These are phyloP conservation scores for Neopestalotiopsis rosae DNA, from an alignment of 2,329 filamentous ascomycete species.

Conservation along the genomic window DNA sequence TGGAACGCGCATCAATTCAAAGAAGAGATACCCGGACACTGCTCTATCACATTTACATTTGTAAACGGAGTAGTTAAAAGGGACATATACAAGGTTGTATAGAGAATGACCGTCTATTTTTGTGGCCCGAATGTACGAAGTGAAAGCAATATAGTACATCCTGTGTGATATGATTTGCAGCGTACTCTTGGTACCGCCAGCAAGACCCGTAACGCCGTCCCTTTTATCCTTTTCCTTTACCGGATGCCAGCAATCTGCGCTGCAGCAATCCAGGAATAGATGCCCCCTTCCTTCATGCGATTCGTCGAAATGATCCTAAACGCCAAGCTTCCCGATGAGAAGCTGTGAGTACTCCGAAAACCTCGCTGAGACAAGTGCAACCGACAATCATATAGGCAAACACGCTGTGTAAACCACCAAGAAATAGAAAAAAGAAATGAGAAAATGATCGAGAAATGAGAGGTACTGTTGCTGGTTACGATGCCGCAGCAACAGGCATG, in stretches of 20 bases:
- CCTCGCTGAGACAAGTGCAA: constrained; percentile 18
- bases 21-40: too few species aligned
- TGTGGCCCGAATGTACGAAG: background rate
- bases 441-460: too few species aligned
- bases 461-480: constrained; percentile 21
- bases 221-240: background rate
- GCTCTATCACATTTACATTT: too few species aligned
- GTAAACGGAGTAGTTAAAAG: background rate
- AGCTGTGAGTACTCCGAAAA: constrained; percentile 22
- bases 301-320: constrained; percentile 27
- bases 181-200: constrained; percentile 15
- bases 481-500: constrained; percentile 52
- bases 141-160: constrained; percentile 16
- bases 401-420: constrained; percentile 6
- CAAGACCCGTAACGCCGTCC: constrained; percentile 19
- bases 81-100: background rate
- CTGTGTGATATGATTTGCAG: constrained; percentile 14
- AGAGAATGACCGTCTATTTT: constrained; percentile 7
- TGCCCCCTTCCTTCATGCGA: background rate
- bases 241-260: constrained; percentile 6
- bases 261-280: constrained; percentile 12
- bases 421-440: background rate
- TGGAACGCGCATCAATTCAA: background rate
- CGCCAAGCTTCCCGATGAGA: constrained; percentile 35
- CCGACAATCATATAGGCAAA: background rate